phyloP scores from a whole-genome alignment of 1,139 yeast species.

The Candida sanyaensis region DNA sequence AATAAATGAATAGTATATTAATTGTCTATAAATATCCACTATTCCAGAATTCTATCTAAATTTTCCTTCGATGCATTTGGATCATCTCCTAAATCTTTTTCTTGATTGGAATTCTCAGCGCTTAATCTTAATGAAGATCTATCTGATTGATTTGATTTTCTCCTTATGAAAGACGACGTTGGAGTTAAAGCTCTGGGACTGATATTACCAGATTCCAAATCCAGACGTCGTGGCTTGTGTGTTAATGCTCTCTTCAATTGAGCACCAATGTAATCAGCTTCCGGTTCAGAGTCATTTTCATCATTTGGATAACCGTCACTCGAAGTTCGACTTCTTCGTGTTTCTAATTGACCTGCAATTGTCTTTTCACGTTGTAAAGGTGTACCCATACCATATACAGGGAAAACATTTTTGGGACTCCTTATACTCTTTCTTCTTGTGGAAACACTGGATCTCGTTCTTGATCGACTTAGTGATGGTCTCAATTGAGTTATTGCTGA shows the following conservation, averaged over 20 bases:
- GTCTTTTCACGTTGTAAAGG: slow-evolving; percentile 57
- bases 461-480: slow-evolving; percentile 5
- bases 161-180: neutral
- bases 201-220: slow-evolving; percentile 7
- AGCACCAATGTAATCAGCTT: slow-evolving; percentile 35
- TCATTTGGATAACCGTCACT: neutral
- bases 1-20: neutral
- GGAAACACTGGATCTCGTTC: slow-evolving; percentile 7
- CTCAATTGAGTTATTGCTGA: neutral
- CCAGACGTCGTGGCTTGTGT: slow-evolving; percentile 7
- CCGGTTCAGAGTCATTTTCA: slow-evolving; percentile 11
- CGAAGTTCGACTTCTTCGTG: neutral
- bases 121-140: neutral
- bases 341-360: slow-evolving; percentile 44
- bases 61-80: neutral
- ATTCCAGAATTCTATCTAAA: slow-evolving; percentile 4
- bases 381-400: slow-evolving; percentile 74
- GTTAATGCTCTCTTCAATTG: slow-evolving; percentile 21
- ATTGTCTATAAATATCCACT: neutral
- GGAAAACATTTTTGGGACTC: slow-evolving; percentile 77
- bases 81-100: slow-evolving; percentile 2
- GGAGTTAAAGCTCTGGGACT: neutral
- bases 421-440: slow-evolving; percentile 1
- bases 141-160: neutral
- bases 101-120: neutral